These are phyloP conservation scores for Phialophora verrucosa DNA, from an alignment of 2,329 filamentous ascomycete genomes.

Conservation along the genomic window DNA sequence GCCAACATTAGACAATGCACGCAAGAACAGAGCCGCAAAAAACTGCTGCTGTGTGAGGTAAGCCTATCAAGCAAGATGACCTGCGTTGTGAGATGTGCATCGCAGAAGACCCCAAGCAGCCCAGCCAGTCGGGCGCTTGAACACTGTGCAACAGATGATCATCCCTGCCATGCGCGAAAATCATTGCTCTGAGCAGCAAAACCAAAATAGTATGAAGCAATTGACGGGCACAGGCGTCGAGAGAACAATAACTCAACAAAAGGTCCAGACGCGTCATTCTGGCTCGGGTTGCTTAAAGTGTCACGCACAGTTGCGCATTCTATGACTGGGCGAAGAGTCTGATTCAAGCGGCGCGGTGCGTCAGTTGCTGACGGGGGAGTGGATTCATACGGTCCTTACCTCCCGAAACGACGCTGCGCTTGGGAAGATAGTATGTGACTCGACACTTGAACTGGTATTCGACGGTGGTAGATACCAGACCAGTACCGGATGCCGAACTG, in stretches of 20 bases:
- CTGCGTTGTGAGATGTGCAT: not conserved
- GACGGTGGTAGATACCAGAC: not conserved
- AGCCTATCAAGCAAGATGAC: not conserved
- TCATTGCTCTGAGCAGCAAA: conserved; percentile 2
- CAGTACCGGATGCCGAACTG: not conserved
- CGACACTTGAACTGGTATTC: not conserved
- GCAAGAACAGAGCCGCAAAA: not conserved
- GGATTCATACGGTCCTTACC: not conserved
- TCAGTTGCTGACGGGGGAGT: not conserved
- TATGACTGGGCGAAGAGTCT: not conserved
- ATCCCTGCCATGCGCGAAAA: not conserved
- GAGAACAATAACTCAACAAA: not conserved
- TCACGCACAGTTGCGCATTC: not conserved
- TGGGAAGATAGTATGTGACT: not conserved
- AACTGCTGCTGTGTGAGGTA: not conserved
- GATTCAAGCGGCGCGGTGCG: not conserved
- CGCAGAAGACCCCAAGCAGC: not conserved
- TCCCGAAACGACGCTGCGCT: not conserved
- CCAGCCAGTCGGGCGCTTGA: not conserved
- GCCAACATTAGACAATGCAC: not conserved
- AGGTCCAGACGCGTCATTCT: conserved; percentile 1
- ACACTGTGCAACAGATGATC: not conserved
- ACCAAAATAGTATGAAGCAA: not conserved
- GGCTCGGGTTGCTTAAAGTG: not conserved
- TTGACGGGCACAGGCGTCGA: not conserved